Percentiles rank a stretch among this genome's conserved stretches.
Conservation (phyloP, 2,329 filamentous ascomycete species). For the Colletotrichum sp. region DNA sequence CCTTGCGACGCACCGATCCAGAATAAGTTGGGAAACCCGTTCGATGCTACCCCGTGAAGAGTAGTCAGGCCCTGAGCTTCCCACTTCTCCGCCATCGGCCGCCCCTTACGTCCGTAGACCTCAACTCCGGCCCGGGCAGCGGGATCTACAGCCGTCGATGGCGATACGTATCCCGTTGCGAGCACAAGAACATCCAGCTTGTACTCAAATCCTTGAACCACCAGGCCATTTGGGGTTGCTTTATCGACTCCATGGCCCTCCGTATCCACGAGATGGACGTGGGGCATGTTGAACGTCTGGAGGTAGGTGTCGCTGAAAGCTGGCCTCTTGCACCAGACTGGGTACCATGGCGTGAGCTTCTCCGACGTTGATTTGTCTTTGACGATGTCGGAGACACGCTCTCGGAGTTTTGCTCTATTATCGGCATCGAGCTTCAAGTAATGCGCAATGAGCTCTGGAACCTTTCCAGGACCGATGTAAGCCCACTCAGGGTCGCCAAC, state of each 20-base stretch:
- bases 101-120: neutral
- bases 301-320: slow-evolving; percentile 67
- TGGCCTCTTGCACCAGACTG: slow-evolving; percentile 67
- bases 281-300: slow-evolving; percentile 59
- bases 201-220: slow-evolving; percentile 52
- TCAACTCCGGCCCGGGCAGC: neutral
- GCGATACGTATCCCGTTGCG: slow-evolving; percentile 41
- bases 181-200: slow-evolving; percentile 44
- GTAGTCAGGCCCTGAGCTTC: neutral
- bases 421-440: slow-evolving; percentile 46
- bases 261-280: slow-evolving; percentile 68
- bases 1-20: neutral
- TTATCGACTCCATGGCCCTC: slow-evolving; percentile 54
- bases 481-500: slow-evolving; percentile 29
- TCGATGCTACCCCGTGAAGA: neutral
- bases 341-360: slow-evolving; percentile 64
- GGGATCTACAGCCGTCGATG: neutral
- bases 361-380: slow-evolving; percentile 54
- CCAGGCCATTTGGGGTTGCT: slow-evolving; percentile 49
- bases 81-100: neutral
- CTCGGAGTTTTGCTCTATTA: slow-evolving; percentile 47
- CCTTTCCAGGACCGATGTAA: slow-evolving; percentile 16
- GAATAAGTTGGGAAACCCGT: neutral
- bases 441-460: slow-evolving; percentile 35
- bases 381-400: slow-evolving; percentile 54